phyloP scores from a whole-genome alignment of 495 filamentous ascomycete genomes.

The Aspergillus sclerotioniger region DNA sequence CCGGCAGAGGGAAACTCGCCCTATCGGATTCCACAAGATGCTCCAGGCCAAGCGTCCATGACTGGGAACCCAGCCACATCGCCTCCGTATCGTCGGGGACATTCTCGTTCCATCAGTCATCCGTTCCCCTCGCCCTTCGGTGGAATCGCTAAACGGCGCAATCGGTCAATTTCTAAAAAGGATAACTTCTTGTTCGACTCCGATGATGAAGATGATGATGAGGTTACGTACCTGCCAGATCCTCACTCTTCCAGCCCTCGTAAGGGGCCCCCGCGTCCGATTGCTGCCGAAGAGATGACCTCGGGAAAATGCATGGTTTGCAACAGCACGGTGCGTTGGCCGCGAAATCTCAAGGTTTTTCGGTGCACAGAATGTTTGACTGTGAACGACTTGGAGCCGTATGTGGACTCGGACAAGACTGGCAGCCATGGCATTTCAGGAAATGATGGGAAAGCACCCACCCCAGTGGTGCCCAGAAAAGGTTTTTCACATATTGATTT shows the following conservation, averaged over 20 bases:
- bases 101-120: slow-evolving; percentile 73
- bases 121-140: slow-evolving; percentile 67
- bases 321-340: slow-evolving; percentile 79
- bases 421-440: slow-evolving; percentile 15
- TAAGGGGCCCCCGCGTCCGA: slow-evolving; percentile 29
- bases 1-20: slow-evolving; percentile 21
- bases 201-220: slow-evolving; percentile 39
- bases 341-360: slow-evolving; percentile 70
- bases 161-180: slow-evolving; percentile 29
- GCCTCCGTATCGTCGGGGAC: slow-evolving; percentile 38
- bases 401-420: slow-evolving; percentile 24
- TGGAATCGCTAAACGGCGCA: slow-evolving; percentile 49
- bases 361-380: slow-evolving; percentile 84
- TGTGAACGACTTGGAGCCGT: slow-evolving; percentile 74
- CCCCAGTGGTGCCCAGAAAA: slow-evolving; percentile 24
- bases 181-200: slow-evolving; percentile 34
- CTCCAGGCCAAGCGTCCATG: slow-evolving; percentile 25
- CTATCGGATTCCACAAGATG: slow-evolving; percentile 32
- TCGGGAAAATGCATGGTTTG: slow-evolving; percentile 82
- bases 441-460: slow-evolving; percentile 12
- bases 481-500: slow-evolving; percentile 11
- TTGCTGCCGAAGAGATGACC: slow-evolving; percentile 41
- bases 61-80: slow-evolving; percentile 20
- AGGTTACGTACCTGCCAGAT: slow-evolving; percentile 31
- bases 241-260: slow-evolving; percentile 30